Percentiles rank a stretch among this genome's conserved stretches.
phyloP scores from a whole-genome alignment of 805 yeast genomes.

The Kuraishia floccosa region DNA sequence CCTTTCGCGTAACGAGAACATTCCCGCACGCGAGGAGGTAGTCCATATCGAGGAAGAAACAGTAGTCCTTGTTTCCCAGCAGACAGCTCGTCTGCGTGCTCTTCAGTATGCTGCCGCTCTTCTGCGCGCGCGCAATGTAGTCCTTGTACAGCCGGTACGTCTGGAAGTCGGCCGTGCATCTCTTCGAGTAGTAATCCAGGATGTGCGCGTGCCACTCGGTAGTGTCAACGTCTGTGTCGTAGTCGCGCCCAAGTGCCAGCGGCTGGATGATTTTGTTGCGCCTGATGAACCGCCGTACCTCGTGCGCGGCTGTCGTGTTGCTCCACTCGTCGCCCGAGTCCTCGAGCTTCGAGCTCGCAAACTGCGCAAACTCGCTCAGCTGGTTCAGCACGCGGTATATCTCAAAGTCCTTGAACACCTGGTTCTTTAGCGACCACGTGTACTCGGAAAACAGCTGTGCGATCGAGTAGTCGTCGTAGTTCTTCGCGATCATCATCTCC shows the following conservation, averaged over 20 bases:
- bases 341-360: slow-evolving; percentile 8
- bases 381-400: slow-evolving; percentile 7
- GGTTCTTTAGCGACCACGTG: slow-evolving; percentile 9
- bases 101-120: slow-evolving; percentile 3
- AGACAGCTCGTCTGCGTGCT: neutral
- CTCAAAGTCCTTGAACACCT: slow-evolving; percentile 13
- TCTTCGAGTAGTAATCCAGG: slow-evolving; percentile 6
- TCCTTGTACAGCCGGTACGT: slow-evolving; percentile 1
- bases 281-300: slow-evolving; percentile 12
- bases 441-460: slow-evolving; percentile 12
- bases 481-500: slow-evolving; percentile 8
- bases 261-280: slow-evolving; percentile 15
- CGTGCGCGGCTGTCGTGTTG: slow-evolving; percentile 3
- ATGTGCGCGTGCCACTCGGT: slow-evolving; percentile 11
- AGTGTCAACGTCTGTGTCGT: slow-evolving; percentile 8
- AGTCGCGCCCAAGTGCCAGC: slow-evolving; percentile 13
- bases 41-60: neutral
- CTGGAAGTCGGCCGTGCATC: slow-evolving; percentile 1
- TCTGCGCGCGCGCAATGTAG: slow-evolving; percentile 1
- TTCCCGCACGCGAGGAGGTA: slow-evolving; percentile 1
- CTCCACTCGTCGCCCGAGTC: slow-evolving; percentile 1
- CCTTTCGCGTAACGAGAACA: neutral
- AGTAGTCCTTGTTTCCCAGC: neutral
- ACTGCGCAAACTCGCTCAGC: slow-evolving; percentile 11
- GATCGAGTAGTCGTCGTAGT: slow-evolving; percentile 18